phyloP scores from a whole-genome alignment of 2,329 filamentous ascomycete genomes.

The Berkeleyomyces rouxiae region DNA sequence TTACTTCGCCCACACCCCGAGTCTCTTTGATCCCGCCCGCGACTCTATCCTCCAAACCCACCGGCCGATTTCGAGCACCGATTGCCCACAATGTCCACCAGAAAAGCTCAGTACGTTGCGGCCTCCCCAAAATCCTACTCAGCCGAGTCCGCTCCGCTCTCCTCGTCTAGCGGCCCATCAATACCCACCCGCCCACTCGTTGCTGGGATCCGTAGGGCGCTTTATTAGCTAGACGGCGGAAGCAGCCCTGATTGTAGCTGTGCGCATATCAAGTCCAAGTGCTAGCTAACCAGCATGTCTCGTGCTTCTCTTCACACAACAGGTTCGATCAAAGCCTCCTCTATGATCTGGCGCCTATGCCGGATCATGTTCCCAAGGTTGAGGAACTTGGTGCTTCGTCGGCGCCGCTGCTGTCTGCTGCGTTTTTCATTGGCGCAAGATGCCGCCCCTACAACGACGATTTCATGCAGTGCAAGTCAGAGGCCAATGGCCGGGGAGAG shows the following conservation, averaged over 20 bases:
- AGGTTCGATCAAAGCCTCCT: slow-evolving; percentile 93
- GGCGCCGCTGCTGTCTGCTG: slow-evolving; percentile 76
- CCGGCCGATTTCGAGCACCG: background rate
- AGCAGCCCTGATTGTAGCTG: background rate
- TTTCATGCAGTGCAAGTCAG: slow-evolving; percentile 98
- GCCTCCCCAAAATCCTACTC: background rate
- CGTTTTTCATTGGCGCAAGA: slow-evolving; percentile 92
- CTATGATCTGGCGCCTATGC: slow-evolving; percentile 90
- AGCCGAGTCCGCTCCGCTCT: background rate
- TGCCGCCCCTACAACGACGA: slow-evolving; percentile 96
- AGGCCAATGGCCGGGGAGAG: slow-evolving; percentile 80
- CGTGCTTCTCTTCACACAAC: slow-evolving; percentile 15
- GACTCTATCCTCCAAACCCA: background rate
- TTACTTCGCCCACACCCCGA: background rate
- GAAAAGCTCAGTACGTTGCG: slow-evolving; percentile 26
- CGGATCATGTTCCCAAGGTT: slow-evolving; percentile 79
- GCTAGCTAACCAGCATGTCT: slow-evolving; percentile 16
- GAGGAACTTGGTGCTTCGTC: slow-evolving; percentile 87
- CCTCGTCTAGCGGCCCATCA: background rate
- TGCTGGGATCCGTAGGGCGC: slow-evolving; percentile 15
- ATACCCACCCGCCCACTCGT: background rate
- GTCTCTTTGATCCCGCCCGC: background rate
- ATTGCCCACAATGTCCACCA: slow-evolving; percentile 25
- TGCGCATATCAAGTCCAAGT: background rate
- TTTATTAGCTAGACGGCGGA: too few relatives aligned